Percentiles rank a stretch among this genome's conserved stretches.
These are phyloP conservation scores for Candida germanica DNA, from an alignment of 805 yeast genomes.

Conservation along the genomic window DNA sequence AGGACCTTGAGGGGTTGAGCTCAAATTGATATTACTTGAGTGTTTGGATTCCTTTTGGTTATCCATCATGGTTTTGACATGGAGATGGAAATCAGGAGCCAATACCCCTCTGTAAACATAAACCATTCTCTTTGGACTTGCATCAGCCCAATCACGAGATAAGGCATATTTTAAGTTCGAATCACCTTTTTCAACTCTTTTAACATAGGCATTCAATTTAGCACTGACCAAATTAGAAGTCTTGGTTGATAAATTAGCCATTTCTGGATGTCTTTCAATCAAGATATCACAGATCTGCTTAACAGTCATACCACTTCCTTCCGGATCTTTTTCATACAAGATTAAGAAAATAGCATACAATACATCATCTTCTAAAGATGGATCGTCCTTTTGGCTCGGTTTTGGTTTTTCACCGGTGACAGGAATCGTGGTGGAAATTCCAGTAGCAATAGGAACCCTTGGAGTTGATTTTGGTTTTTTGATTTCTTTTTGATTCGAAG, in stretches of 20 bases:
- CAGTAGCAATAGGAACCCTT: constrained; percentile 60
- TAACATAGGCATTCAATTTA: constrained; percentile 79
- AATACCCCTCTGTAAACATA: constrained; percentile 79
- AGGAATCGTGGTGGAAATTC: constrained; percentile 76
- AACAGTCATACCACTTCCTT: constrained; percentile 82
- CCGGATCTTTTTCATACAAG: constrained; percentile 63
- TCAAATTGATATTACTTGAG: not conserved
- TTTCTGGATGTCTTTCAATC: constrained; percentile 73
- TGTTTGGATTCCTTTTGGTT: constrained; percentile 7
- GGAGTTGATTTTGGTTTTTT: constrained; percentile 36
- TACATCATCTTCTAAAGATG: constrained; percentile 71
- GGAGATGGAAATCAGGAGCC: constrained; percentile 70
- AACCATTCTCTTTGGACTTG: constrained; percentile 85
- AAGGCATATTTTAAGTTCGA: constrained; percentile 66
- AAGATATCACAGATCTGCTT: constrained; percentile 80
- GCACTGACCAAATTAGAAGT: constrained; percentile 81
- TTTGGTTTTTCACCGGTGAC: constrained; percentile 69
- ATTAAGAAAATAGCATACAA: constrained; percentile 72
- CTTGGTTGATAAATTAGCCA: constrained; percentile 77
- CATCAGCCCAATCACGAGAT: constrained; percentile 88
- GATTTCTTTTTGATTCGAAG: not conserved
- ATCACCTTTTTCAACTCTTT: constrained; percentile 82
- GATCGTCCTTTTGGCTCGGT: constrained; percentile 61
- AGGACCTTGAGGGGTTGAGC: not conserved
- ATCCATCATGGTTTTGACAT: constrained; percentile 64